Evolutionary conservation across 1,139 yeast genomes (phyloP).

Genomic region (Meyerozyma sp.): DNA sequence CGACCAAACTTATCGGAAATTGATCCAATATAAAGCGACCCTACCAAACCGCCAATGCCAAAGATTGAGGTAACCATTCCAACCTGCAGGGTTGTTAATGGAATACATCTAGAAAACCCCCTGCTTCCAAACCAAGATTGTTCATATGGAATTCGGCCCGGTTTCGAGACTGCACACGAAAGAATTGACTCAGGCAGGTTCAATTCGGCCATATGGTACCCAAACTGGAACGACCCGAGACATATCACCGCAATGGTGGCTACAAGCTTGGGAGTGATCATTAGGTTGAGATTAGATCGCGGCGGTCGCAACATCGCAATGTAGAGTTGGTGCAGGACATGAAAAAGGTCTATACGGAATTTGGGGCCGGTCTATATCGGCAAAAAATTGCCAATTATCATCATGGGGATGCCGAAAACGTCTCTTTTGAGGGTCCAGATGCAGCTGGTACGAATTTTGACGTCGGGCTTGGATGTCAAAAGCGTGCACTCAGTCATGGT

Average conservation of each 20-base stretch:
- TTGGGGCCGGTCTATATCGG: constrained; percentile 46
- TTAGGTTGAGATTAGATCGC: not conserved
- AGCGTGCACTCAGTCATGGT: constrained; percentile 82
- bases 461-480: constrained; percentile 48
- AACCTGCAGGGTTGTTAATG: constrained; percentile 56
- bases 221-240: constrained; percentile 77
- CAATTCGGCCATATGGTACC: constrained; percentile 84
- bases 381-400: constrained; percentile 89
- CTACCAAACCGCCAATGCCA: constrained; percentile 80
- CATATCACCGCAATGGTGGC: constrained; percentile 39
- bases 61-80: constrained; percentile 83
- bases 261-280: constrained; percentile 19
- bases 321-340: not conserved
- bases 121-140: constrained; percentile 34
- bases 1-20: constrained; percentile 72
- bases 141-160: constrained; percentile 23
- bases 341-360: not conserved
- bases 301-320: not conserved
- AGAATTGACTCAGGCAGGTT: constrained; percentile 74
- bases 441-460: constrained; percentile 64
- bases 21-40: constrained; percentile 68
- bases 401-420: constrained; percentile 71
- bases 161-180: constrained; percentile 37
- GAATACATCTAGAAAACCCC: constrained; percentile 45
- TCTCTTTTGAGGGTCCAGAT: constrained; percentile 80